Evolutionary conservation across 805 yeast species (phyloP).

Genomic region (Kluyveromyces nonfermentans): DNA sequence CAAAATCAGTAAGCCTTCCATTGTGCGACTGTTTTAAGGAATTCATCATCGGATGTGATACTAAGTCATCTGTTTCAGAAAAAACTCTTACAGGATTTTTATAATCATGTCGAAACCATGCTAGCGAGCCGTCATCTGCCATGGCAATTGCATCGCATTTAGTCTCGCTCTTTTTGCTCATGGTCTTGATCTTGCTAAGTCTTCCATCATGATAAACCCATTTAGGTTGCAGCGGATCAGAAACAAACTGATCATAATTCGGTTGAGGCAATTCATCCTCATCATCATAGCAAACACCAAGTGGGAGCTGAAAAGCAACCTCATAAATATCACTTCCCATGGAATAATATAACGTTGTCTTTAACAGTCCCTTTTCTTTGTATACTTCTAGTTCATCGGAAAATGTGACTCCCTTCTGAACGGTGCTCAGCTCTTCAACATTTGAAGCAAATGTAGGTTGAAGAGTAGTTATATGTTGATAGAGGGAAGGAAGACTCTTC

Average conservation of each 20-base stretch:
- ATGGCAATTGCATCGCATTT: conserved; percentile 27
- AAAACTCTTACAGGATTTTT: conserved; percentile 26
- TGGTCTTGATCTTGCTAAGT: conserved; percentile 18
- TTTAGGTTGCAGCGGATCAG: conserved; percentile 30
- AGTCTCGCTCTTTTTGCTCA: conserved; percentile 29
- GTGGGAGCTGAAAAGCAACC: conserved; percentile 22
- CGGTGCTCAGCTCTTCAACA: conserved; percentile 15
- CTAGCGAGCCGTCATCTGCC: conserved; percentile 27
- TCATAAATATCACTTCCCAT: conserved; percentile 27
- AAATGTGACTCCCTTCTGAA: conserved; percentile 21
- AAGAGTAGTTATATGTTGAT: conserved; percentile 34
- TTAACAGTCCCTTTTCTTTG: conserved; percentile 20
- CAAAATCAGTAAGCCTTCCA: conserved; percentile 23
- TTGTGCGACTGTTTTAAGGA: conserved; percentile 16
- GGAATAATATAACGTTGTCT: conserved; percentile 22
- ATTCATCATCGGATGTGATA: conserved; percentile 24
- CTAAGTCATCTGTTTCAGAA: conserved; percentile 26
- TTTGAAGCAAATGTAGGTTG: conserved; percentile 31
- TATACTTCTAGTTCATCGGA: conserved; percentile 24
- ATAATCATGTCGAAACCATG: conserved; percentile 26
- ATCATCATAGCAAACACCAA: conserved; percentile 15
- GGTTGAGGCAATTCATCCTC: conserved; percentile 33
- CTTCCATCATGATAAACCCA: conserved; percentile 28
- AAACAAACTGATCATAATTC: conserved; percentile 64
- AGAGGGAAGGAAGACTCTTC: conserved; percentile 69